Base-by-base conservation (phyloP, 495 filamentous ascomycete species). In the Penicillium paradoxum region DNA sequence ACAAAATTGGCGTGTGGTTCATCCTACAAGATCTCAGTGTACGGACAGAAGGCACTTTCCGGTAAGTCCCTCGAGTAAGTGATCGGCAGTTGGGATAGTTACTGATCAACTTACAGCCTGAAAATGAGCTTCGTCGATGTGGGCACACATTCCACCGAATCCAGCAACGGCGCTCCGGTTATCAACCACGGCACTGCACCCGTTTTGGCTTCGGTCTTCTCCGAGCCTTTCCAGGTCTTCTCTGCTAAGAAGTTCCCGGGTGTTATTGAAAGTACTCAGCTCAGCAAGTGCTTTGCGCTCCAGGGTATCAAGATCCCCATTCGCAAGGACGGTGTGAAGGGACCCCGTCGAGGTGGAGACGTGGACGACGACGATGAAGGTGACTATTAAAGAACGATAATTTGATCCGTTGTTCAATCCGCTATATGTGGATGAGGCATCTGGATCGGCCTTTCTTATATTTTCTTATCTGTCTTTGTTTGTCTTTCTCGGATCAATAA, bases 291-390 rank as follows among this genome's bases (percentile, higher is more conserved):
- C 60, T 98, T 98, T 71, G 93, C 93, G 10, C 78, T 83, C 8
- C 93, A 98, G 60, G 93, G 93, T n/a, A 92, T 95, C 70, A 96
- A 96, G 71, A 95, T 96, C 15, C 91, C 91, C 0, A 96, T 96
- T 38, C 76, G 91, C 8, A 96, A 96, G 70, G 91, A 95, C 58
- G 86, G 86, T 3, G 75, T 82, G 14, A 83, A 86, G 54, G 77
- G 78, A 2, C 65, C 77, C 11, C 80, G 83, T 42, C 75, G 80
- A 39, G 76, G 78, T 45, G 81, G 81, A 17, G 82, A 84, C 25
- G 83, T 83, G n/a, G 82, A 86, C 37, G 85, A 79, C 25, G 72
- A 73, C 14, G 63, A 67, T n/a, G 70, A 71, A 44, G 61, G 65
- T 21, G 62, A 70, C 36, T 63, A 66, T 45, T 72, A 60, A 54